These are phyloP conservation scores for Ogataea polymorpha DNA, from an alignment of 805 yeast species.

Conservation along the genomic window DNA sequence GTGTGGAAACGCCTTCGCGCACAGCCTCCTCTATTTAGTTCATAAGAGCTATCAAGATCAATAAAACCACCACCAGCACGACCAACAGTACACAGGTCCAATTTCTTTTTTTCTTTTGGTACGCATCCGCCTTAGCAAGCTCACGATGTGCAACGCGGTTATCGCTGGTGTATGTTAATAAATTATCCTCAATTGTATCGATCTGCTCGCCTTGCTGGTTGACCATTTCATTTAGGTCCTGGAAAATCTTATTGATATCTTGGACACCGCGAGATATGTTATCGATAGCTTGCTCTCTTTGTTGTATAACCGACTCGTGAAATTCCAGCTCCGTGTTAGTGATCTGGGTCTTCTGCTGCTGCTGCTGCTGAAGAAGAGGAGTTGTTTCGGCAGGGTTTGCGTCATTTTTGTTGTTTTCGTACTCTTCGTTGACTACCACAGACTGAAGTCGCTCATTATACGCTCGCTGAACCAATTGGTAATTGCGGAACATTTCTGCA, in stretches of 20 bases:
- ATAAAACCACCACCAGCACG: constrained; percentile 53
- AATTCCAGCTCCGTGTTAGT: constrained; percentile 52
- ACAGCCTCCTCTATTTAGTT: constrained; percentile 28
- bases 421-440: constrained; percentile 33
- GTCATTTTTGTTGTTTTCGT: constrained; percentile 17
- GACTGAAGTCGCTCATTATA: constrained; percentile 50
- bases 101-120: constrained; percentile 64
- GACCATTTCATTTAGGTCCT: constrained; percentile 74
- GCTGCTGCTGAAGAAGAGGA: constrained; percentile 25
- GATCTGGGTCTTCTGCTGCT: constrained; percentile 30
- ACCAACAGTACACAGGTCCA: constrained; percentile 70
- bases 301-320: constrained; percentile 62
- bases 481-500: constrained; percentile 46
- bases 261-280: constrained; percentile 74
- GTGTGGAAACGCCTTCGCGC: constrained; percentile 6
- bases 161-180: constrained; percentile 58
- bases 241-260: constrained; percentile 83
- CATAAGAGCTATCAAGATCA: constrained; percentile 56
- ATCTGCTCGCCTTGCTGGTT: constrained; percentile 82
- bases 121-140: constrained; percentile 67
- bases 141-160: constrained; percentile 71
- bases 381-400: constrained; percentile 16
- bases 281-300: constrained; percentile 68
- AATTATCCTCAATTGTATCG: constrained; percentile 79
- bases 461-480: constrained; percentile 38